phyloP scores from a whole-genome alignment of 1,284 basidiomycete species.

The Mycena citricolor region DNA sequence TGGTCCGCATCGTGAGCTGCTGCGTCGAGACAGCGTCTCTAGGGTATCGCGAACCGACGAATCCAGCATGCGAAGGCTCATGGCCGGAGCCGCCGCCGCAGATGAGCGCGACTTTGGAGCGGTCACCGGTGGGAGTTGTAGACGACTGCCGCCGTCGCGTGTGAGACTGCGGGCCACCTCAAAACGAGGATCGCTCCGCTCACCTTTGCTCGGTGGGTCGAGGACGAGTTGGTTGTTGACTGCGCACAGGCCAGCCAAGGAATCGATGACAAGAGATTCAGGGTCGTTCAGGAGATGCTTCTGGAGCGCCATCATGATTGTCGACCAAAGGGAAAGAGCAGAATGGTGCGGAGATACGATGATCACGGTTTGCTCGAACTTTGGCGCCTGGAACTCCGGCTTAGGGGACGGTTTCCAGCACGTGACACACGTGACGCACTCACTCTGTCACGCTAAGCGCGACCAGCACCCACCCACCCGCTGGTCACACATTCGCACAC shows the following conservation, averaged over 20 bases:
- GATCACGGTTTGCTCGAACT: too few species aligned
- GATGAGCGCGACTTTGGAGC: conserved; percentile 75
- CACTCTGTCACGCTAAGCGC: too few species aligned
- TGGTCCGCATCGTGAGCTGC: conserved; percentile 21
- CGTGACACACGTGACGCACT: too few species aligned
- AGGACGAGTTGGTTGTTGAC: conserved; percentile 71
- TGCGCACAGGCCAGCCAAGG: conserved; percentile 70
- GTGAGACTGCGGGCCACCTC: background rate
- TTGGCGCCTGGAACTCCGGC: too few species aligned
- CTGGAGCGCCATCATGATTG: conserved; percentile 24
- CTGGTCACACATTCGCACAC: too few species aligned
- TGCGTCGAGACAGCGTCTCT: background rate
- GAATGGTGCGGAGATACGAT: too few species aligned
- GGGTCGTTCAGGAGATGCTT: conserved; percentile 81
- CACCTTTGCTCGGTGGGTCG: conserved; percentile 68
- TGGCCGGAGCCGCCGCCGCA: conserved; percentile 92
- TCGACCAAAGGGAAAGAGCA: too few species aligned
- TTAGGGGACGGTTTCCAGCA: too few species aligned
- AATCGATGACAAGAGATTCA: conserved; percentile 71
- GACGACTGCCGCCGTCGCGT: conserved; percentile 61
- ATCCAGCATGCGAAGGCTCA: conserved; percentile 85
- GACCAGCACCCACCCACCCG: too few species aligned
- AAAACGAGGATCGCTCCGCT: background rate
- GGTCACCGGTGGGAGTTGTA: conserved; percentile 56
- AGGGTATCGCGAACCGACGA: conserved; percentile 61